These are phyloP conservation scores for Penicillium fimorum DNA, from an alignment of 495 filamentous ascomycete species.

Conservation along the genomic window DNA sequence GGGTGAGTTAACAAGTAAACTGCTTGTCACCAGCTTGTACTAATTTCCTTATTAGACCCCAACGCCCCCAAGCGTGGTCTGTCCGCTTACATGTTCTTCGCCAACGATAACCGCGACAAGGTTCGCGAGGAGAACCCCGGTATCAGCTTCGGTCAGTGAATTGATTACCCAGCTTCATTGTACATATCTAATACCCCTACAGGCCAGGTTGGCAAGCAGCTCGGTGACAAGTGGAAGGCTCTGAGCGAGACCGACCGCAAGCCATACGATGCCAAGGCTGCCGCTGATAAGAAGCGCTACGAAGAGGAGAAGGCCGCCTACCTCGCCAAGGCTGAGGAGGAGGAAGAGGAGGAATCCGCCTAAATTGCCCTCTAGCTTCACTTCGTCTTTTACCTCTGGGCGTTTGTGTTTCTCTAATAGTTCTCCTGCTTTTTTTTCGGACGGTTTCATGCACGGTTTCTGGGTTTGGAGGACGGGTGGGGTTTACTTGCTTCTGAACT, in stretches of 20 bases:
- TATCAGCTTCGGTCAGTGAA: conserved; percentile 82
- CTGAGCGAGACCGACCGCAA: conserved; percentile 82
- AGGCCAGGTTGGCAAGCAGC: conserved; percentile 96
- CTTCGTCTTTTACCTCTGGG: conserved; percentile 33
- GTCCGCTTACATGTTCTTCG: conserved; percentile 99
- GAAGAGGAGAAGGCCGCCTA: conserved; percentile 95
- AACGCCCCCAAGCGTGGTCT: conserved; percentile 99
- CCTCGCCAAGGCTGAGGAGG: conserved; percentile 51
- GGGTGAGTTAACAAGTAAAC: conserved; percentile 54
- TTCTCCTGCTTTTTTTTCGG: conserved; percentile 26
- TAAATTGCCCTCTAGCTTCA: conserved; percentile 31
- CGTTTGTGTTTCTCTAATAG: conserved; percentile 42
- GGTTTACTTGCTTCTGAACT: conserved; percentile 40
- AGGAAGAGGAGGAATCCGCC: conserved; percentile 55
- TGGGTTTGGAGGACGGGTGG: conserved; percentile 45
- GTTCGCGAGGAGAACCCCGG: conserved; percentile 98
- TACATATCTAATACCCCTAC: conserved; percentile 16
- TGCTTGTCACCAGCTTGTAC: conserved; percentile 8
- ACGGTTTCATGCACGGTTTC: conserved; percentile 34
- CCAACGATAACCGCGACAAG: conserved; percentile 97
- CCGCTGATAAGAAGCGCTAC: conserved; percentile 95
- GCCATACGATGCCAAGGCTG: conserved; percentile 95
- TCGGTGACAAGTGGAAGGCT: conserved; percentile 98
- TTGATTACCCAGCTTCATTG: conserved; percentile 1
- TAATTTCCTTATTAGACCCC: conserved; percentile 61